Conservation (phyloP, 306 rosid genomes). For the Fragaria iinumae region DNA sequence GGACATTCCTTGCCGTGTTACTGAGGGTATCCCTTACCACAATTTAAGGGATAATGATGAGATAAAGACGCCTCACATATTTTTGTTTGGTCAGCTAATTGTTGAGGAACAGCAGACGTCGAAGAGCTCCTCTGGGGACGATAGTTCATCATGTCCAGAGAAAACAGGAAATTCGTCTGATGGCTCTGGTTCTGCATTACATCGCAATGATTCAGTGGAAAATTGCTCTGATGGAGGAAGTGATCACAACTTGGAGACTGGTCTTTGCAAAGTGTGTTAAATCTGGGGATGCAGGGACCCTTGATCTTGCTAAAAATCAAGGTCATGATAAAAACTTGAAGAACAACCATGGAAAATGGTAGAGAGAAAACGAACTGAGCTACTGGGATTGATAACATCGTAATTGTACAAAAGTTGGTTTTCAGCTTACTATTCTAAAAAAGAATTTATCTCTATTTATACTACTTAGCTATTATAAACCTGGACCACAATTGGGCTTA, state of each 20-base stretch:
- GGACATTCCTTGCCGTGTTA: slow-evolving; percentile 52
- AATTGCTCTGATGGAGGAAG: slow-evolving; percentile 70
- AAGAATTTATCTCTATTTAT: too few relatives aligned
- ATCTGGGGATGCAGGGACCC: slow-evolving; percentile 34
- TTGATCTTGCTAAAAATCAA: too few relatives aligned
- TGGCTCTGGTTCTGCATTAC: slow-evolving; percentile 50
- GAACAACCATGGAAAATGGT: too few relatives aligned
- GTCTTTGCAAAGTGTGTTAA: slow-evolving; percentile 43
- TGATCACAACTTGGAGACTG: slow-evolving; percentile 46
- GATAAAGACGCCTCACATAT: slow-evolving; percentile 57
- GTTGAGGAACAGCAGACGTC: slow-evolving; percentile 52
- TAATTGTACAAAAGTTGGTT: too few relatives aligned
- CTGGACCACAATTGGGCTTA: too few relatives aligned
- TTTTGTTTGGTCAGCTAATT: slow-evolving; percentile 83
- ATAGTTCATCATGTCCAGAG: slow-evolving; percentile 51
- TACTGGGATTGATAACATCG: too few relatives aligned
- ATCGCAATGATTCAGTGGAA: slow-evolving; percentile 50
- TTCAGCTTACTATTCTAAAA: too few relatives aligned
- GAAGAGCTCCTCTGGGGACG: slow-evolving; percentile 48
- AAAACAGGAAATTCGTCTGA: slow-evolving; percentile 59
- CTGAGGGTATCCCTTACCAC: slow-evolving; percentile 46
- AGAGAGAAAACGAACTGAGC: too few relatives aligned
- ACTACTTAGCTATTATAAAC: too few relatives aligned
- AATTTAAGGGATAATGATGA: slow-evolving; percentile 49
- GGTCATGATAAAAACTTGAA: too few relatives aligned